phyloP scores from a whole-genome alignment of 2,329 filamentous ascomycete species.

The Talaromyces atroroseus region DNA sequence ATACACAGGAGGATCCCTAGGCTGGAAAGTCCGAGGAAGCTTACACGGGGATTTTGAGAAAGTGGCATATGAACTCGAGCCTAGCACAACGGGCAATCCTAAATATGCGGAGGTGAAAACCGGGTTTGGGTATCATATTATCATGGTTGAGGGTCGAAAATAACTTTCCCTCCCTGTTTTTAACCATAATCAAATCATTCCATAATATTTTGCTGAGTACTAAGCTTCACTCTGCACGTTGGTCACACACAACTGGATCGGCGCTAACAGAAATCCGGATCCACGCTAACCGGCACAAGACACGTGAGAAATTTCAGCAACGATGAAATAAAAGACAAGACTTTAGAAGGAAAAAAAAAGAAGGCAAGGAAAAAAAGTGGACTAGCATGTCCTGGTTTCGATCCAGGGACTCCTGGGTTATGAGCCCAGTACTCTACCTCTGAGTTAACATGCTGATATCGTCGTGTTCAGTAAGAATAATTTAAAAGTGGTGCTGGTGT shows the following conservation, averaged over 20 bases:
- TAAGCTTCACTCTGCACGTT: too few relatives aligned
- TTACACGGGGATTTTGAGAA: constrained; percentile 57
- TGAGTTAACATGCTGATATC: constrained; percentile 37
- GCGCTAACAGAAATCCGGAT: too few relatives aligned
- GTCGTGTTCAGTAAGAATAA: not conserved
- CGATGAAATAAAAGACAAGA: too few relatives aligned
- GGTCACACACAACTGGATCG: too few relatives aligned
- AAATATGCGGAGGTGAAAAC: constrained; percentile 60
- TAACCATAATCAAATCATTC: not conserved
- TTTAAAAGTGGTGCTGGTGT: not conserved
- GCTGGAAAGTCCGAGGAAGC: constrained; percentile 57
- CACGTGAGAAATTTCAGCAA: too few relatives aligned
- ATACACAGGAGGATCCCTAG: constrained; percentile 52
- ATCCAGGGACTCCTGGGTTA: constrained; percentile 37
- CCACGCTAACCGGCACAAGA: too few relatives aligned
- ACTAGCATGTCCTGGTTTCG: constrained; percentile 11
- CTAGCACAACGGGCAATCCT: constrained; percentile 56
- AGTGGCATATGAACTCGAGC: constrained; percentile 57
- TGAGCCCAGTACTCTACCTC: constrained; percentile 45
- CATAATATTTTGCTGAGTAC: too few relatives aligned
- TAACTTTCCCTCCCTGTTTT: constrained; percentile 23
- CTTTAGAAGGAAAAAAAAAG: too few relatives aligned
- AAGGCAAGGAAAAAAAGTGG: not conserved
- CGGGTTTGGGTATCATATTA: constrained; percentile 61
- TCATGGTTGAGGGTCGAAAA: constrained; percentile 63